A percentile compares a stretch with the other conserved stretches of the same genome.
phyloP scores from a whole-genome alignment of 2,329 filamentous ascomycete genomes.

The Verticillium klebahnii region DNA sequence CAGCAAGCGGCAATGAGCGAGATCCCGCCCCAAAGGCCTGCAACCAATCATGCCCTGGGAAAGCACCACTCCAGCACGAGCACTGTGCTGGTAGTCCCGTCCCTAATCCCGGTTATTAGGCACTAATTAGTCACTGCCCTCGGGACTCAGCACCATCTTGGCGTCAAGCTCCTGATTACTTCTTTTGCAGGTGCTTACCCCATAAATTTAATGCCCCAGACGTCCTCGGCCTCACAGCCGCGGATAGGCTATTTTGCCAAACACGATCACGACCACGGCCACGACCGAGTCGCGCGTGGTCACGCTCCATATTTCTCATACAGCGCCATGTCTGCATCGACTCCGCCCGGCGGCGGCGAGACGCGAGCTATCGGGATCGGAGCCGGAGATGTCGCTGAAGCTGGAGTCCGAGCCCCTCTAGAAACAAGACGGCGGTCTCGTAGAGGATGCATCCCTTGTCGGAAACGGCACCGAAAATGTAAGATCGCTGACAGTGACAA shows the following conservation, averaged over 20 bases:
- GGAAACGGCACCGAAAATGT: slow-evolving; percentile 11
- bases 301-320: neutral
- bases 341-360: neutral
- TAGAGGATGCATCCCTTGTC: slow-evolving; percentile 10
- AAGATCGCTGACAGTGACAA: neutral
- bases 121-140: neutral
- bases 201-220: neutral
- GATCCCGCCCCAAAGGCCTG: too few species aligned
- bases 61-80: neutral
- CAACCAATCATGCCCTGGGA: neutral
- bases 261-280: neutral
- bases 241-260: neutral
- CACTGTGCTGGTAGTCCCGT: neutral
- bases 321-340: neutral
- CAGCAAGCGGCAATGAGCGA: neutral
- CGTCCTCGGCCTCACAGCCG: neutral
- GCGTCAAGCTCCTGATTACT: neutral
- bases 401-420: neutral
- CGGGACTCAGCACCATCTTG: neutral
- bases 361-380: neutral
- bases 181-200: neutral
- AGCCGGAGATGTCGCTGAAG: too few species aligned
- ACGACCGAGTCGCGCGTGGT: neutral
- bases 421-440: slow-evolving; percentile 5
- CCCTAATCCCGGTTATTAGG: neutral